A percentile compares a stretch with the other conserved stretches of the same genome.
Conservation (phyloP, 2,329 filamentous ascomycete genomes). For the Diaporthe eres region DNA sequence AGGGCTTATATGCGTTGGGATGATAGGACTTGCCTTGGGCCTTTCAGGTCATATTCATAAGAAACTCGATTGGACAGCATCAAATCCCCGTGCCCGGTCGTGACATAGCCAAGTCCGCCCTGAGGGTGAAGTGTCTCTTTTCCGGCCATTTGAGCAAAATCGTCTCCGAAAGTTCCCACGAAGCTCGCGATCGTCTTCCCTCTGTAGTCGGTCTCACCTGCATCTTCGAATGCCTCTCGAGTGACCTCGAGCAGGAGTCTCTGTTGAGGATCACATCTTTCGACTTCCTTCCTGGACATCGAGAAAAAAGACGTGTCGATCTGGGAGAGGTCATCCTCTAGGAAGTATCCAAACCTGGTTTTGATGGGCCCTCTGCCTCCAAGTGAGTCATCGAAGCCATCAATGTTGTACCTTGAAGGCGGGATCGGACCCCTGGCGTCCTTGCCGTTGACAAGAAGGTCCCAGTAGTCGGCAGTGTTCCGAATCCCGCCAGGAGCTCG, state of each 20-base stretch:
- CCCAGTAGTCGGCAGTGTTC: conserved; percentile 3
- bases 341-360: conserved; percentile 10
- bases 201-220: neutral
- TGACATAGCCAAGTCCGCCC: conserved; percentile 1
- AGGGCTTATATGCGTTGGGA: neutral
- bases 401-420: neutral
- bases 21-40: neutral
- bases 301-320: neutral
- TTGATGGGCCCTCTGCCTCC: neutral
- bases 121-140: conserved; percentile 5
- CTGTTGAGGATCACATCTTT: conserved; percentile 14
- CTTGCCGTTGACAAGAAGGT: conserved; percentile 9
- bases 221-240: neutral
- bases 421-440: neutral
- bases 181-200: neutral
- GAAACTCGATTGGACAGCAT: neutral
- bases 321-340: neutral
- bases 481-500: conserved; percentile 1
- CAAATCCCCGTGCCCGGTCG: neutral
- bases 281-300: conserved; percentile 7
- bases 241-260: conserved; percentile 1
- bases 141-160: neutral
- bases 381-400: conserved; percentile 5
- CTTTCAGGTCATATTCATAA: conserved; percentile 2
- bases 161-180: neutral